These are phyloP conservation scores for Citrullus mucosospermus DNA, from an alignment of 306 rosid genomes.

Conservation along the genomic window DNA sequence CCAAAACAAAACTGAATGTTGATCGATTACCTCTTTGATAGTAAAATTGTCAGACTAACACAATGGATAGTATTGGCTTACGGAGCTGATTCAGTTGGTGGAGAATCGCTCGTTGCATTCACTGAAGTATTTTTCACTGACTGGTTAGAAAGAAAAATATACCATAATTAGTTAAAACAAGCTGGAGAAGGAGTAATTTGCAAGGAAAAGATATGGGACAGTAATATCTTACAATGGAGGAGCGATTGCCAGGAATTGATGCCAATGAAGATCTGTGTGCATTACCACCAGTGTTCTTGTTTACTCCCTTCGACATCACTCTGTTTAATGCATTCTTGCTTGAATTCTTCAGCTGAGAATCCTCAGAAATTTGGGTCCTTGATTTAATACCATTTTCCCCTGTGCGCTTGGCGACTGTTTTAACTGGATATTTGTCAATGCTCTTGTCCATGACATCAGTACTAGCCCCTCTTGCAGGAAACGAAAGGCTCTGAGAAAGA, in stretches of 20 bases:
- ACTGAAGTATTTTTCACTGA: constrained; percentile 28
- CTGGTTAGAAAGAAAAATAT: constrained; percentile 23
- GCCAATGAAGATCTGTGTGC: constrained; percentile 30
- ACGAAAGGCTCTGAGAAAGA: constrained; percentile 68
- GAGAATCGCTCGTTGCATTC: constrained; percentile 24
- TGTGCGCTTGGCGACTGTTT: constrained; percentile 26
- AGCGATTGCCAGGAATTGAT: constrained; percentile 24
- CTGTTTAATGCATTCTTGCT: constrained; percentile 32
- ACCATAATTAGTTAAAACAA: constrained; percentile 6
- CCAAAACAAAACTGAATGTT: background rate
- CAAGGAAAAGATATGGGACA: background rate
- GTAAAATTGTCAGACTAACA: background rate
- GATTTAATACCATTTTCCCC: constrained; percentile 27
- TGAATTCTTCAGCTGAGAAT: constrained; percentile 15
- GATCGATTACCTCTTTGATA: background rate
- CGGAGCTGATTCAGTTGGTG: constrained; percentile 34
- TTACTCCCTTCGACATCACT: constrained; percentile 36
- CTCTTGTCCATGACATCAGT: constrained; percentile 56
- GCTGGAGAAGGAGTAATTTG: background rate
- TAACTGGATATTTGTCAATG: constrained; percentile 30
- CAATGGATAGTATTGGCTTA: constrained; percentile 19
- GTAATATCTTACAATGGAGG: constrained; percentile 28
- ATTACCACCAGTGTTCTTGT: constrained; percentile 22
- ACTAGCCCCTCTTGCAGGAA: constrained; percentile 46
- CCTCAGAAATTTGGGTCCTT: constrained; percentile 21